Conservation (phyloP, 2,329 filamentous ascomycete genomes). For the Penicillium fuscoglaucum region DNA sequence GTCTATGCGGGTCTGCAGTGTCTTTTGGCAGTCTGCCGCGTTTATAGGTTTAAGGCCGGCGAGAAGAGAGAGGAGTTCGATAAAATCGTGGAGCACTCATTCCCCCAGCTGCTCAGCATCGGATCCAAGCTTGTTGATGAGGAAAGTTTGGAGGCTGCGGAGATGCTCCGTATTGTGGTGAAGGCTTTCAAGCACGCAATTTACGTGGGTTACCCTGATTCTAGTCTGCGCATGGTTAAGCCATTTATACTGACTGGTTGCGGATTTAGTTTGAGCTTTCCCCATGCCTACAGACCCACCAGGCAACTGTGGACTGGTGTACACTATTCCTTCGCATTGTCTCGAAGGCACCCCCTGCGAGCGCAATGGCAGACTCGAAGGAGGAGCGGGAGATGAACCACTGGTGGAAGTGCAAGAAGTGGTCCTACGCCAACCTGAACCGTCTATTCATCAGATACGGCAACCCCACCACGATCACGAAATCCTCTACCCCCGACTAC, state of each 20-base stretch:
- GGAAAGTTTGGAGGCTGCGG: constrained; percentile 88
- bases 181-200: constrained; percentile 99
- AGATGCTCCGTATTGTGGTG: constrained; percentile 92
- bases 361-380: constrained; percentile 74
- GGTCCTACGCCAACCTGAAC: constrained; percentile 97
- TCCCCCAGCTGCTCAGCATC: constrained; percentile 82
- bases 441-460: constrained; percentile 95
- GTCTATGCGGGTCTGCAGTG: constrained; percentile 94
- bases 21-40: constrained; percentile 87
- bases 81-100: constrained; percentile 87
- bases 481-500: constrained; percentile 73
- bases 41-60: constrained; percentile 90
- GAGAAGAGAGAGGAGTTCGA: constrained; percentile 82
- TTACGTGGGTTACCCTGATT: constrained; percentile 64
- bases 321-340: constrained; percentile 90
- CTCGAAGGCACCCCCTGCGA: constrained; percentile 76
- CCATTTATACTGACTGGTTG: constrained; percentile 34
- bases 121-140: constrained; percentile 87
- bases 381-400: constrained; percentile 90
- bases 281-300: constrained; percentile 71
- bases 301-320: constrained; percentile 91
- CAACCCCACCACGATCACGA: constrained; percentile 74
- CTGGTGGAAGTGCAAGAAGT: constrained; percentile 99
- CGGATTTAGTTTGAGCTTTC: constrained; percentile 76
- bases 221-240: constrained; percentile 12